These are phyloP conservation scores for Entomortierella lignicola DNA, from an alignment of 192 early-diverging fungal species.

Conservation along the genomic window DNA sequence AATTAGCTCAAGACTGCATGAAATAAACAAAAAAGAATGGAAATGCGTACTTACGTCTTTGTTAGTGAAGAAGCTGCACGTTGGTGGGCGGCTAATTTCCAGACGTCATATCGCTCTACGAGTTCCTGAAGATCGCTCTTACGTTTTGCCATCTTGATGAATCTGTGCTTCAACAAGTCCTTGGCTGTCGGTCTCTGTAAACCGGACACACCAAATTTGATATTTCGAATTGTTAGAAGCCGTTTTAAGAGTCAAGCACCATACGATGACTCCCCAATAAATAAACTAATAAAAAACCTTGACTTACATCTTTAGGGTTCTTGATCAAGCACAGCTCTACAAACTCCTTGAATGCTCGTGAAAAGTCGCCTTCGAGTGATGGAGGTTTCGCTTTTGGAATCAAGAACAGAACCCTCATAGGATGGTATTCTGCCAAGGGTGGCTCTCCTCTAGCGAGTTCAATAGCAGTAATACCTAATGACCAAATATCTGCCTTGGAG, in stretches of 20 bases:
- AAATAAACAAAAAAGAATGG: neutral
- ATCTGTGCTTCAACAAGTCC: constrained; percentile 91
- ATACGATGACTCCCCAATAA: neutral
- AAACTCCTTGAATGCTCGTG: constrained; percentile 92
- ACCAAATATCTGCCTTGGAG: constrained; percentile 95
- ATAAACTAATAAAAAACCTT: constrained; percentile 7
- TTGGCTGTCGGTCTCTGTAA: constrained; percentile 86
- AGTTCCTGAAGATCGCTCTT: constrained; percentile 85
- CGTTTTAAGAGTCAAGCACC: too few relatives aligned
- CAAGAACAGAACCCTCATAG: constrained; percentile 93
- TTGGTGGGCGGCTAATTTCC: constrained; percentile 66
- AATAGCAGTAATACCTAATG: constrained; percentile 95
- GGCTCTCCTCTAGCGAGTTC: constrained; percentile 94
- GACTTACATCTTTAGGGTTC: constrained; percentile 78
- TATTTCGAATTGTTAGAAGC: too few relatives aligned
- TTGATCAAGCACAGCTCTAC: constrained; percentile 89
- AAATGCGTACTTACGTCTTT: constrained; percentile 26
- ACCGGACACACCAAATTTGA: too few relatives aligned
- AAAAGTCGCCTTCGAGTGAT: constrained; percentile 80
- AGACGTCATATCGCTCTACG: constrained; percentile 84
- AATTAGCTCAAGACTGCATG: neutral
- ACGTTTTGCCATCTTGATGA: constrained; percentile 86
- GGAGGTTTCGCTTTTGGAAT: constrained; percentile 95
- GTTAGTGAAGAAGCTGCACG: constrained; percentile 48
- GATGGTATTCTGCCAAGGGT: constrained; percentile 94